Evolutionary conservation across 2,329 filamentous ascomycete genomes (phyloP), one percentile per base, ranked within the genome.

Genomic region (Emmonsiellopsis sp.): DNA sequence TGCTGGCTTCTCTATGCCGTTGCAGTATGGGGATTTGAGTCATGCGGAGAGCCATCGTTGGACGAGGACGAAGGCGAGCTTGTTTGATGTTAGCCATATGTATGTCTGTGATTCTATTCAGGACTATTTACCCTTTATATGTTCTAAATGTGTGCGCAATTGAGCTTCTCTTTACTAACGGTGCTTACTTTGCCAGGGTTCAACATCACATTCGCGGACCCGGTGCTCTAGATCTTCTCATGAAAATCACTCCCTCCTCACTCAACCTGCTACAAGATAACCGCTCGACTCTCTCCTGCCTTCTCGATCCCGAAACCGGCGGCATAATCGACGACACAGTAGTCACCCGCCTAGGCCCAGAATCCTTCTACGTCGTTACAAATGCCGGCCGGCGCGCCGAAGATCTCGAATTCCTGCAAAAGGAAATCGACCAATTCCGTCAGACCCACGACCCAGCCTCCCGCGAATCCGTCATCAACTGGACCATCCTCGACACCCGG

Each of bases 51-150:
- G 89, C 51, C 93, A 97, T 76, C 79, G 84, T 63, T 96, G 92
- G 79, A 97, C 93, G 13, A 84, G 93, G 52, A 79, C 83, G 62
- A 87, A 91, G 71, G 87, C 89, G 54, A 95, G 90, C 59, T 75
- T 98, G 59, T 98, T 98, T 67, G 93, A 98, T 71, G 93, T 97
- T 52, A 86, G 86, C 68, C 93, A 97, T 75, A 97, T 97, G 92
- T 90, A 86, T 58, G 72, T 65, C 13, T n/a, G 26, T 30, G 15
- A 38, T 11, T 34, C 35, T 44, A 16, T 51, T 47, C 11, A 34
- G 34, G 15, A 11, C 30, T 42, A n/a, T 26, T 16, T 32, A 34
- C 34, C 15, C 34, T 8, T n/a, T 26, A 35, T 45, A 26, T 26
- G 20, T 54, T 20, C 42, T 47, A 20, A 52, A 15, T 31, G 42